These are phyloP conservation scores for Hamamelis virginiana DNA, from an alignment of 164 flowering plant genomes.

Conservation along the genomic window DNA sequence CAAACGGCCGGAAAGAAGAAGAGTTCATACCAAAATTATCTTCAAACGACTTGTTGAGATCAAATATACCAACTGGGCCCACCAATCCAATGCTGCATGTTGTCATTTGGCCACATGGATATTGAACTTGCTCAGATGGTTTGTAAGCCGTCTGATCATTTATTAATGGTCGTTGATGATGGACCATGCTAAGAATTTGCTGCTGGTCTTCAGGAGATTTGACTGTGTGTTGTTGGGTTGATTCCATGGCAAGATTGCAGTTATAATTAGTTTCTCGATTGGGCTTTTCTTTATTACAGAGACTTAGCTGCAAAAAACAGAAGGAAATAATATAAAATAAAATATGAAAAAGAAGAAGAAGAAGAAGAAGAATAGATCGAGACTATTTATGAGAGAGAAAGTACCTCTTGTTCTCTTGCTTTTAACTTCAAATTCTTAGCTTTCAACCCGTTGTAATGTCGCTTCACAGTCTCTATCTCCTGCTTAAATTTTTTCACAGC, in stretches of 20 bases:
- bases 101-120: neutral
- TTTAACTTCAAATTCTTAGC: conserved; percentile 31
- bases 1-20: conserved; percentile 8
- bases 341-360: neutral
- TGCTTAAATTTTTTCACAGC: conserved; percentile 12
- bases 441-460: conserved; percentile 13
- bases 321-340: neutral
- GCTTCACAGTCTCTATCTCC: conserved; percentile 30
- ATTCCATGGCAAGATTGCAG: neutral
- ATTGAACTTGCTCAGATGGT: too few relatives aligned
- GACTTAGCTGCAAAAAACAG: neutral
- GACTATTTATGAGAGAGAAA: neutral
- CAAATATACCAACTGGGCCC: conserved; percentile 19
- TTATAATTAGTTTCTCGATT: conserved; percentile 2
- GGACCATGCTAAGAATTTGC: neutral
- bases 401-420: conserved; percentile 28
- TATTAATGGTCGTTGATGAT: too few relatives aligned
- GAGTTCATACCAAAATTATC: conserved; percentile 15
- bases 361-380: neutral
- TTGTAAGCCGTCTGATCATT: too few relatives aligned
- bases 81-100: neutral
- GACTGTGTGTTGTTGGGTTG: neutral
- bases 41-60: conserved; percentile 30
- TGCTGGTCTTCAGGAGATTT: neutral
- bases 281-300: neutral